phyloP scores from a whole-genome alignment of 345 rosid genomes.

The Sisymbrium irio region DNA sequence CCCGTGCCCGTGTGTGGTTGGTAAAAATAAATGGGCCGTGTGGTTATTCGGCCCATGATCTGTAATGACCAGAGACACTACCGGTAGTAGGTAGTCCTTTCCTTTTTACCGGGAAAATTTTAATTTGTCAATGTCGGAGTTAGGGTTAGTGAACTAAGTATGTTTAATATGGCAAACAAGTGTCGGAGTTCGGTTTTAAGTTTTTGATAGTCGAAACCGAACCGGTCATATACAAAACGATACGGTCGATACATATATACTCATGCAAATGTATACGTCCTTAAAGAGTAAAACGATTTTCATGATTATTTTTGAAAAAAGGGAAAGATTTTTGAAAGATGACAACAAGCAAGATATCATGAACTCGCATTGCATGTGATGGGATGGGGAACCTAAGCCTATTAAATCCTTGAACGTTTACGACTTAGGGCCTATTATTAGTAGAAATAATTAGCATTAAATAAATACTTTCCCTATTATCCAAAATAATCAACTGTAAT shows the following conservation, averaged over 20 bases:
- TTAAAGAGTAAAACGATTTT: not conserved
- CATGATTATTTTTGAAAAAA: slow-evolving; percentile 5
- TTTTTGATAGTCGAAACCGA: not conserved
- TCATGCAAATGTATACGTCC: not conserved
- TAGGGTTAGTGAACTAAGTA: too few relatives aligned
- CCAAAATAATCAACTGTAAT: slow-evolving; percentile 18
- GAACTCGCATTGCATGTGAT: slow-evolving; percentile 11
- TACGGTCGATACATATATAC: not conserved
- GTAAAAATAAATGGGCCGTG: too few relatives aligned
- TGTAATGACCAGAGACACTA: too few relatives aligned
- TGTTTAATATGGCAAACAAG: too few relatives aligned
- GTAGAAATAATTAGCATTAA: slow-evolving; percentile 18
- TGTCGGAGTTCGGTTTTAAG: not conserved
- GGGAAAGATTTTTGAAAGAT: slow-evolving; percentile 8
- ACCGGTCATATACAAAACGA: not conserved
- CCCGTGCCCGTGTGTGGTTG: too few relatives aligned
- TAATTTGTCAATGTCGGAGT: too few relatives aligned
- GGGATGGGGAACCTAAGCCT: slow-evolving; percentile 26
- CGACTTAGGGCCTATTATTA: slow-evolving; percentile 20
- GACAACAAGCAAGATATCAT: slow-evolving; percentile 15
- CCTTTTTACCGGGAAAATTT: too few relatives aligned
- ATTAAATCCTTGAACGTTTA: slow-evolving; percentile 14
- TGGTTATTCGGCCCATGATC: too few relatives aligned
- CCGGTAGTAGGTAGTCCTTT: too few relatives aligned
- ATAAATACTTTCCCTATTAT: not conserved